Base-by-base conservation (phyloP, 768 basidiomycete species). In the Boletus sp. region DNA sequence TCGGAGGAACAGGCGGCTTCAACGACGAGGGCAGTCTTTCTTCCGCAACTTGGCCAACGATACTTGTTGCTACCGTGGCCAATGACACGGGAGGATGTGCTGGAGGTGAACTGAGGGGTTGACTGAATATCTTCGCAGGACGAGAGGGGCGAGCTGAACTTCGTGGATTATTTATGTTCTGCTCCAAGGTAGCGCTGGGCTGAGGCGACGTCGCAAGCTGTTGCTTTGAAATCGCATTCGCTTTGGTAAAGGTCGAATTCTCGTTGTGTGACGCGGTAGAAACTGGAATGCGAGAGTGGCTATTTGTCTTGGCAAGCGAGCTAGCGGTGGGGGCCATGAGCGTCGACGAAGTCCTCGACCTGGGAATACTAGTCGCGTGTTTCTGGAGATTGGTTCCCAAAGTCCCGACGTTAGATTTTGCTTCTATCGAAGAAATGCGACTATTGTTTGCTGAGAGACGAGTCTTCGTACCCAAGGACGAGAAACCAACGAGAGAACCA, bases 291-390 rank as follows among this genome's bases (percentile, higher is more conserved):
- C 66, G 67, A 32, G 67, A 52, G 23, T 62, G 61, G 13, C 38
- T 51, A 35, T 56, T 72, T 23, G 66, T 74, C 73, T 83, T 88
- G 3, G 88, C 88, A 23, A 90, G 71, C 1, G 88, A 90, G 61
- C 87, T 88, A 2, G 85, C 88, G 1, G 88, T 90, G 0, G 88
- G 88, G 1, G 88, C 87, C 47, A 87, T 72, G 13, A 90, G 73
- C 35, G 84, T 79, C 3, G 82, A 80, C 7, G 72, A 71, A 0
- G 68, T 70, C 34, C 75, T 70, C 14, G 53, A 62, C 38, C 66
- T 55, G 2, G 61, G 59, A 35, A 64, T 59, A 35, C 41, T 37
- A n/a, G 35, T 14, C 39, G 25, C n/a, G 2, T 47, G 50, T 30
- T 61, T 63, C 29, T 54, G 54, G 14, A 49, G 44, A 47, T 42